Percentiles rank a stretch among this genome's conserved stretches.
Evolutionary conservation across 148 eudicot species (phyloP).

Genomic region (Fagopyrum homotropicum): DNA sequence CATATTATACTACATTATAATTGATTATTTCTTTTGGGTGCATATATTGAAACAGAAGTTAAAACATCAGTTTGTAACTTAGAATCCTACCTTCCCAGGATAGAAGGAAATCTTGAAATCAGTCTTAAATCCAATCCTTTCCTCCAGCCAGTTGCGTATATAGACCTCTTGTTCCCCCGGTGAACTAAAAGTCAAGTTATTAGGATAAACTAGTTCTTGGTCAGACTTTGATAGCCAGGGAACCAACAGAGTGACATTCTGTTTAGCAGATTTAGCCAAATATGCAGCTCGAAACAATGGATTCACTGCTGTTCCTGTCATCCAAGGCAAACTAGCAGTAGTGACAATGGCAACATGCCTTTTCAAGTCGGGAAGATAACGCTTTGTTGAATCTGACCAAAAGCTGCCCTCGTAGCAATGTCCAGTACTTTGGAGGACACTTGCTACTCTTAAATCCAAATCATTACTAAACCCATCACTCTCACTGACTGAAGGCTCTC

Average conservation of each 20-base stretch:
- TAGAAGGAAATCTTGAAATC: slow-evolving; percentile 64
- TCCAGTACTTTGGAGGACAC: slow-evolving; percentile 95
- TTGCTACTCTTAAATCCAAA: slow-evolving; percentile 85
- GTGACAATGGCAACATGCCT: slow-evolving; percentile 81
- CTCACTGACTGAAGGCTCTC: slow-evolving; percentile 59
- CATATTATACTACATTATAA: not conserved
- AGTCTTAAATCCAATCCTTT: slow-evolving; percentile 51
- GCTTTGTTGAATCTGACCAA: slow-evolving; percentile 55
- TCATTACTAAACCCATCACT: slow-evolving; percentile 59
- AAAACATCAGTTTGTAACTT: not conserved
- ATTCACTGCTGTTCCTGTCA: slow-evolving; percentile 96
- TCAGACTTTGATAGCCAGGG: slow-evolving; percentile 79
- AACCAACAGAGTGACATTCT: slow-evolving; percentile 69
- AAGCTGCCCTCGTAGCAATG: slow-evolving; percentile 88
- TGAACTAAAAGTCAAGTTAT: slow-evolving; percentile 51
- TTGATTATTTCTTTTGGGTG: not conserved
- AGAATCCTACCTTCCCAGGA: slow-evolving; percentile 67
- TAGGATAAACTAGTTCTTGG: slow-evolving; percentile 70
- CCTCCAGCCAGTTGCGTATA: slow-evolving; percentile 81
- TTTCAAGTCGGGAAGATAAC: slow-evolving; percentile 28
- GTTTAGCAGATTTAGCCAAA: slow-evolving; percentile 61
- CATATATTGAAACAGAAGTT: not conserved
- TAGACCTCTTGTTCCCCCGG: slow-evolving; percentile 69
- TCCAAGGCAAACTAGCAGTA: slow-evolving; percentile 98
- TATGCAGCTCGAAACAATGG: slow-evolving; percentile 93